Percentiles rank a stretch among this genome's conserved stretches.
Evolutionary conservation across 495 filamentous ascomycete species (phyloP).

Genomic region (Thermothielavioides terrestris): DNA sequence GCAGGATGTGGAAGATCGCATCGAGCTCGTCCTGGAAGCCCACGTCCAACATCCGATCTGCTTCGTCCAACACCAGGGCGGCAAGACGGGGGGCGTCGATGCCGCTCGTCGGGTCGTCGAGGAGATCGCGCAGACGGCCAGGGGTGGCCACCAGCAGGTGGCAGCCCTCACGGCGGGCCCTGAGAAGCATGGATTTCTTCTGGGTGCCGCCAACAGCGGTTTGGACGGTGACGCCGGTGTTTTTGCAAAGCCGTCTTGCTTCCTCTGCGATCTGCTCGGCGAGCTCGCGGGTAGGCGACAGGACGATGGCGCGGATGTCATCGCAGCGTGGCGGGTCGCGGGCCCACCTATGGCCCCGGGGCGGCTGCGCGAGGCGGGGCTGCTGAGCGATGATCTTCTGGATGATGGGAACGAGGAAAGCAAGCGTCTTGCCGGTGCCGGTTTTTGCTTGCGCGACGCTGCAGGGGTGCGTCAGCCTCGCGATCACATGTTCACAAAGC

Average conservation of each 20-base stretch:
- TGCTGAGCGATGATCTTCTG: slow-evolving; percentile 60
- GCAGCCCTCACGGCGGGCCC: slow-evolving; percentile 66
- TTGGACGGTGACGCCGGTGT: slow-evolving; percentile 69
- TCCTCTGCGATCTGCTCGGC: slow-evolving; percentile 90
- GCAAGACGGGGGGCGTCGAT: slow-evolving; percentile 66
- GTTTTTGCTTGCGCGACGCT: slow-evolving; percentile 86
- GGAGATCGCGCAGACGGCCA: slow-evolving; percentile 76
- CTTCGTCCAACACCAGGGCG: slow-evolving; percentile 87
- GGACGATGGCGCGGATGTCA: slow-evolving; percentile 81
- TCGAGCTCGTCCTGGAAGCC: slow-evolving; percentile 77
- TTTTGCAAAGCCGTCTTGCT: slow-evolving; percentile 56
- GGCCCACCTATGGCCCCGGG: slow-evolving; percentile 22
- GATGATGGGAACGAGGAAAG: slow-evolving; percentile 68
- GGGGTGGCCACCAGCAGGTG: slow-evolving; percentile 87
- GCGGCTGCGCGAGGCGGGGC: slow-evolving; percentile 37
- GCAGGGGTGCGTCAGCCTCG: slow-evolving; percentile 2
- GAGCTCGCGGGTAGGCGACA: slow-evolving; percentile 91
- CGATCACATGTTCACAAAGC: no score
- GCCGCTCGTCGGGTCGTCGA: slow-evolving; percentile 56
- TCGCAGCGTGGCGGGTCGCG: no score
- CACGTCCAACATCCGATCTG: slow-evolving; percentile 82
- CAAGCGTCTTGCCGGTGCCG: slow-evolving; percentile 81
- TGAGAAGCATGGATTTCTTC: slow-evolving; percentile 53
- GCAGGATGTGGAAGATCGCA: slow-evolving; percentile 59
- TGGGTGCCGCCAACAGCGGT: slow-evolving; percentile 81